Conservation (phyloP, 352 stramenopile species). For the Globisporangium cederbergense region DNA sequence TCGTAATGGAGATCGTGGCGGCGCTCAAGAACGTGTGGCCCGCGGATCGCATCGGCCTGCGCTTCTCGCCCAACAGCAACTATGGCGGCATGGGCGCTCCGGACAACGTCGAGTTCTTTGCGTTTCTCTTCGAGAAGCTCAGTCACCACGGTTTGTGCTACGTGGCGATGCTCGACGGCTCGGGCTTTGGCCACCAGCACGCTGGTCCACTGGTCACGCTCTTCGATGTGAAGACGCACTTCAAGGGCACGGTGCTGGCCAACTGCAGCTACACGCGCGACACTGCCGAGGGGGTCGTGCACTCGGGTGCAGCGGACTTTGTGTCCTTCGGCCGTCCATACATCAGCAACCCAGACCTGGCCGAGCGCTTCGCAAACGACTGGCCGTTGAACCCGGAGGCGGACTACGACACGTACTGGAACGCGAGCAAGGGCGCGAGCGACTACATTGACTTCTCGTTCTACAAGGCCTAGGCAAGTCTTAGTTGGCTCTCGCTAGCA, state of each 20-base stretch:
- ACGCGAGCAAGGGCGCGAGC: background rate
- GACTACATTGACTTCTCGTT: background rate
- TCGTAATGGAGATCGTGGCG: conserved; percentile 54
- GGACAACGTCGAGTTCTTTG: conserved; percentile 17
- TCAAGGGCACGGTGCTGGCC: conserved; percentile 13
- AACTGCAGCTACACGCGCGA: conserved; percentile 16
- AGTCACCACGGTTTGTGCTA: conserved; percentile 15
- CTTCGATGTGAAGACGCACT: conserved; percentile 10
- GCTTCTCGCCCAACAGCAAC: conserved; percentile 10
- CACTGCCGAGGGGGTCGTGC: background rate
- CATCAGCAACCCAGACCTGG: conserved; percentile 33
- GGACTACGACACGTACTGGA: background rate
- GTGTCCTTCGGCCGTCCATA: conserved; percentile 28
- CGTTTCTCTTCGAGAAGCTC: conserved; percentile 18
- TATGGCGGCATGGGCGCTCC: conserved; percentile 10
- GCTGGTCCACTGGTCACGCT: background rate
- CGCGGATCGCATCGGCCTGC: conserved; percentile 13
- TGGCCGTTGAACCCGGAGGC: background rate
- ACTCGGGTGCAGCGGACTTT: conserved; percentile 19
- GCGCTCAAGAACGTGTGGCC: conserved; percentile 16
- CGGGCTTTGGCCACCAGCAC: conserved; percentile 2
- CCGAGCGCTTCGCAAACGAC: conserved; percentile 11
- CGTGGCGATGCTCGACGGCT: conserved; percentile 13
- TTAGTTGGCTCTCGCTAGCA: too few species aligned
- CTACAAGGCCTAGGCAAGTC: too few species aligned